A percentile compares a stretch with the other conserved stretches of the same genome.
Conservation (phyloP, 371 early-diverging fungal species). For the Mortierella sp. region DNA sequence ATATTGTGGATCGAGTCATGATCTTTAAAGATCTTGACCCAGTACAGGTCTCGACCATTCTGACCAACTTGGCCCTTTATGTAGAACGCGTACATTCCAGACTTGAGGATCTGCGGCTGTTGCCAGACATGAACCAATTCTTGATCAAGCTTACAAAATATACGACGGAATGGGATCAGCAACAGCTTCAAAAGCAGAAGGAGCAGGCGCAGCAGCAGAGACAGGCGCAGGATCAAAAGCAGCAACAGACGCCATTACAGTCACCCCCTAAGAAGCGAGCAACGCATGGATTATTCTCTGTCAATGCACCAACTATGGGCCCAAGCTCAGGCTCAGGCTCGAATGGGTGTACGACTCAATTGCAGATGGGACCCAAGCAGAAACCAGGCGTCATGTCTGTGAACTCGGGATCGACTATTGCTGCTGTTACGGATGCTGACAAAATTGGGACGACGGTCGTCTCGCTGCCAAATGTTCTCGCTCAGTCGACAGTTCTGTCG, state of each 20-base stretch:
- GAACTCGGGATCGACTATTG: constrained; percentile 17
- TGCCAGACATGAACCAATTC: constrained; percentile 47
- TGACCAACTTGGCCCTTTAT: constrained; percentile 66
- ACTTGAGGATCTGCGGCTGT: constrained; percentile 24
- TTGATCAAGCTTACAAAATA: constrained; percentile 51
- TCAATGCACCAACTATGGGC: constrained; percentile 21
- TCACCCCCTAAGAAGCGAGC: not conserved
- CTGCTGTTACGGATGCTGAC: not conserved
- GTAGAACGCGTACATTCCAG: constrained; percentile 65
- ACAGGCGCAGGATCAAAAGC: constrained; percentile 16
- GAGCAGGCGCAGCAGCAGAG: constrained; percentile 14
- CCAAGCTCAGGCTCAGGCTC: no score
- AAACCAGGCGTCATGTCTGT: constrained; percentile 21
- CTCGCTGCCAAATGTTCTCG: not conserved
- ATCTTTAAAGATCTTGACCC: constrained; percentile 65
- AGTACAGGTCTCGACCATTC: constrained; percentile 65
- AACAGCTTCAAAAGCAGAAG: constrained; percentile 35
- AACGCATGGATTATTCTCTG: constrained; percentile 3
- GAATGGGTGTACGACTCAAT: constrained; percentile 7
- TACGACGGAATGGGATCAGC: constrained; percentile 49
- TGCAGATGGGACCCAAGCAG: constrained; percentile 6
- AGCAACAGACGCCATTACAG: constrained; percentile 21
- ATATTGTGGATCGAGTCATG: constrained; percentile 69
- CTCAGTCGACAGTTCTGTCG: not conserved
- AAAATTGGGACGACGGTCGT: no score